These are phyloP conservation scores for Monilinia fructicola DNA, from an alignment of 2,329 filamentous ascomycete genomes.

Conservation along the genomic window DNA sequence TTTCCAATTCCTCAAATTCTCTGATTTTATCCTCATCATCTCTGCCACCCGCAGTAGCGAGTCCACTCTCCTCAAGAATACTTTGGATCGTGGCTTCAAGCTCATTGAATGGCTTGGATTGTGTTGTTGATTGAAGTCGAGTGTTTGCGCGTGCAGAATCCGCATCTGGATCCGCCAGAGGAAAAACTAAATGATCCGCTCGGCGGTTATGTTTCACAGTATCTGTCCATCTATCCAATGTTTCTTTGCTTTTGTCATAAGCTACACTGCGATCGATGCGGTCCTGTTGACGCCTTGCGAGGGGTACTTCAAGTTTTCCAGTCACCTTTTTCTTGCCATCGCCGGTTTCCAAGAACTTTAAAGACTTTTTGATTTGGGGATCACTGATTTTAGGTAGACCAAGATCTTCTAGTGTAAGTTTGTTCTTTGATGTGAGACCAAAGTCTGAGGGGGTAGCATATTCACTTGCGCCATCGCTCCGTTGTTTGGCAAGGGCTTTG, in stretches of 20 bases:
- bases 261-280: constrained; percentile 77
- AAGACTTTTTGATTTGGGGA: constrained; percentile 71
- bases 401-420: constrained; percentile 65
- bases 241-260: constrained; percentile 88
- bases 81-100: constrained; percentile 82
- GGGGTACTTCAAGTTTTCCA: constrained; percentile 70
- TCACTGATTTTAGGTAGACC: constrained; percentile 70
- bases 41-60: constrained; percentile 60
- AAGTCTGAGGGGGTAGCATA: constrained; percentile 61
- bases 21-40: constrained; percentile 63
- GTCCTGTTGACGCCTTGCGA: constrained; percentile 84
- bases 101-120: constrained; percentile 69
- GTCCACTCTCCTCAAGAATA: constrained; percentile 86
- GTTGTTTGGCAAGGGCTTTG: constrained; percentile 35
- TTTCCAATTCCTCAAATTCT: constrained; percentile 67
- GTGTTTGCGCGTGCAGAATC: constrained; percentile 57
- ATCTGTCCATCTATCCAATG: constrained; percentile 85
- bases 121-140: constrained; percentile 63
- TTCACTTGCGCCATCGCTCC: constrained; percentile 53
- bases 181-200: constrained; percentile 87
- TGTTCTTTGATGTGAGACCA: constrained; percentile 54
- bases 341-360: constrained; percentile 71
- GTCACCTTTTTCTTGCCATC: constrained; percentile 53
- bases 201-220: constrained; percentile 92
- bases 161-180: constrained; percentile 70